Evolutionary conservation across 2,329 filamentous ascomycete species (phyloP), one percentile per base, ranked within the genome.

Genomic region (Drechslerella coelobrocha): DNA sequence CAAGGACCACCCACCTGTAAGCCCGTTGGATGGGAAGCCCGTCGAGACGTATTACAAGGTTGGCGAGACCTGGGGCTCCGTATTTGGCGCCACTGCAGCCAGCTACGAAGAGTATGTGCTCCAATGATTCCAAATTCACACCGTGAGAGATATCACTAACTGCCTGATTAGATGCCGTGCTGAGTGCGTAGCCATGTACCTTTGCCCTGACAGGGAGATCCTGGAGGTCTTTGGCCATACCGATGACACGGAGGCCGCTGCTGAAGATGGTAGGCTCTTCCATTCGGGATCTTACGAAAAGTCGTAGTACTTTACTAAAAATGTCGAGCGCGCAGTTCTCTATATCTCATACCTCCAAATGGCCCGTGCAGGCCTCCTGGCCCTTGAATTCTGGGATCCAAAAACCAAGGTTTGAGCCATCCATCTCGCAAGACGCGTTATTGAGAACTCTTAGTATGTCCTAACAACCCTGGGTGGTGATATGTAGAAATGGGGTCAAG

Each of bases 261-360:
- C 80, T 2, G 77, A 77, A 4, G 81, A 82, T 66, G 68, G 80
- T 80, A 56, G 76, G 74, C 12, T 41, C 48, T n/a, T n/a, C n/a
- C n/a, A n/a, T n/a, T n/a, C n/a, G n/a, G n/a, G n/a, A n/a, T n/a
- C n/a, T n/a, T n/a, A n/a, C n/a, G n/a, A n/a, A n/a, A n/a, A n/a
- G n/a, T n/a, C n/a, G n/a, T n/a, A n/a, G n/a, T n/a, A n/a, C n/a
- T n/a, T n/a, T n/a, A n/a, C n/a, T n/a, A n/a, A n/a, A n/a, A n/a
- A n/a, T n/a, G n/a, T n/a, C n/a, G n/a, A n/a, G n/a, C n/a, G n/a
- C n/a, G n/a, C 41, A 72, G 86, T 99, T 5, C 85, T 97, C 6
- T 97, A 93, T 76, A 87, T 88, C 0, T 88, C 89, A 1, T 99
- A 97, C 78, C 85, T 99, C 8, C 87, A 88, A 74, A 97, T 99